These are phyloP conservation scores for Coniochaeta prunicola DNA, from an alignment of 2,329 filamentous ascomycete genomes.

Conservation along the genomic window DNA sequence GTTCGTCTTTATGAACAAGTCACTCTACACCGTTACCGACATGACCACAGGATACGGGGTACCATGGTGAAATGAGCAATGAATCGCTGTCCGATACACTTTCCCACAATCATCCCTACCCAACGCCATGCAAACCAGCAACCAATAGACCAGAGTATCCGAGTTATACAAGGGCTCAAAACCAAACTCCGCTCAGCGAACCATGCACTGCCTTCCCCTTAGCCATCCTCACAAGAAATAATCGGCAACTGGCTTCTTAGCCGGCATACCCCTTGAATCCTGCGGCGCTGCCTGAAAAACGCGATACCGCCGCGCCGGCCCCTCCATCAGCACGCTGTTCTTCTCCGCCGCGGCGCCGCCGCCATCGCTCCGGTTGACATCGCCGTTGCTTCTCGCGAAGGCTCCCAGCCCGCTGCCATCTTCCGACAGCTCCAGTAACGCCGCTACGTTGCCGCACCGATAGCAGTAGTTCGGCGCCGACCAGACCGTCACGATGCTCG, in stretches of 20 bases:
- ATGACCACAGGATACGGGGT: not conserved
- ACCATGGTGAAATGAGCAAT: not conserved
- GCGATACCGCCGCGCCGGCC: slow-evolving; percentile 82
- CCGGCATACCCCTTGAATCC: slow-evolving; percentile 93
- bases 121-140: not conserved
- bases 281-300: slow-evolving; percentile 97
- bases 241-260: slow-evolving; percentile 95
- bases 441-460: slow-evolving; percentile 90
- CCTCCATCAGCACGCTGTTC: slow-evolving; percentile 40
- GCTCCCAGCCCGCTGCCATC: slow-evolving; percentile 69
- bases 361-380: slow-evolving; percentile 51
- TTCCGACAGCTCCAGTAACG: slow-evolving; percentile 86
- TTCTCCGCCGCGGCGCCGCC: slow-evolving; percentile 42
- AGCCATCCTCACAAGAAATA: slow-evolving; percentile 64
- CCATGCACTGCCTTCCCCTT: not conserved
- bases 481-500: slow-evolving; percentile 97
- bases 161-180: not conserved
- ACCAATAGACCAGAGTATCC: not conserved
- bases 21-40: not conserved
- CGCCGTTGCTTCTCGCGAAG: slow-evolving; percentile 65
- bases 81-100: not conserved
- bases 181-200: not conserved
- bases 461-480: slow-evolving; percentile 97
- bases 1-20: too few relatives aligned
- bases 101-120: not conserved